phyloP scores from a whole-genome alignment of 768 basidiomycete genomes.

The Boletellus ananas region DNA sequence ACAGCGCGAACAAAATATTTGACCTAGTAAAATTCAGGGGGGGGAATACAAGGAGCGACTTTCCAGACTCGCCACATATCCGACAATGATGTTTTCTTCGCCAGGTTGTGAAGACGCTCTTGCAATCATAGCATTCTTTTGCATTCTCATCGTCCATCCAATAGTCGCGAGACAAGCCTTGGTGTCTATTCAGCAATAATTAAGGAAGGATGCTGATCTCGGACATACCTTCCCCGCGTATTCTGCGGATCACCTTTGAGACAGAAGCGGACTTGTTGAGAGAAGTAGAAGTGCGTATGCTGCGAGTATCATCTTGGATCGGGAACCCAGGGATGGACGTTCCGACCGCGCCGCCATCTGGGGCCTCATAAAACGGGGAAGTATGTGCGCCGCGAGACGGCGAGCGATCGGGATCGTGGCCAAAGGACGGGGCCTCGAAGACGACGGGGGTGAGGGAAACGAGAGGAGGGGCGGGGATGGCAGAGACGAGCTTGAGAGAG shows the following conservation, averaged over 20 bases:
- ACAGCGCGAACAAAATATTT: constrained; percentile 97
- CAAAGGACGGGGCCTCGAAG: constrained; percentile 71
- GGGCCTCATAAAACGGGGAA: constrained; percentile 51
- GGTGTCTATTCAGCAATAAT: constrained; percentile 6
- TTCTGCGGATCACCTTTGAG: constrained; percentile 84
- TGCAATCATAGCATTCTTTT: constrained; percentile 95
- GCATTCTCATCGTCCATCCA: constrained; percentile 99
- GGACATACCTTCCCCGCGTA: constrained; percentile 79
- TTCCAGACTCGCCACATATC: constrained; percentile 70
- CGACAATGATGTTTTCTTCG: constrained; percentile 96
- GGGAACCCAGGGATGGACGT: constrained; percentile 90
- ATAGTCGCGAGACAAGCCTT: constrained; percentile 88
- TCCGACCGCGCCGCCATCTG: constrained; percentile 56
- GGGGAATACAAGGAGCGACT: not conserved
- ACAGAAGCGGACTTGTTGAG: constrained; percentile 77
- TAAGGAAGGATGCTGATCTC: constrained; percentile 1
- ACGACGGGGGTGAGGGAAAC: constrained; percentile 84
- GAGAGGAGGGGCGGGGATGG: constrained; percentile 72
- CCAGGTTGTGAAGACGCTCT: constrained; percentile 92
- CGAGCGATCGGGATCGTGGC: constrained; percentile 58
- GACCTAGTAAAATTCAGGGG: constrained; percentile 48
- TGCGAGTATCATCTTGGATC: constrained; percentile 86
- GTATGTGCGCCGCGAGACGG: constrained; percentile 49
- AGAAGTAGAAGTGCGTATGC: constrained; percentile 72
- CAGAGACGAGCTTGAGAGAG: constrained; percentile 48